A percentile compares a stretch with the other conserved stretches of the same genome.
Evolutionary conservation across 2,329 filamentous ascomycete genomes (phyloP).

Genomic region (Penicillium sp.): DNA sequence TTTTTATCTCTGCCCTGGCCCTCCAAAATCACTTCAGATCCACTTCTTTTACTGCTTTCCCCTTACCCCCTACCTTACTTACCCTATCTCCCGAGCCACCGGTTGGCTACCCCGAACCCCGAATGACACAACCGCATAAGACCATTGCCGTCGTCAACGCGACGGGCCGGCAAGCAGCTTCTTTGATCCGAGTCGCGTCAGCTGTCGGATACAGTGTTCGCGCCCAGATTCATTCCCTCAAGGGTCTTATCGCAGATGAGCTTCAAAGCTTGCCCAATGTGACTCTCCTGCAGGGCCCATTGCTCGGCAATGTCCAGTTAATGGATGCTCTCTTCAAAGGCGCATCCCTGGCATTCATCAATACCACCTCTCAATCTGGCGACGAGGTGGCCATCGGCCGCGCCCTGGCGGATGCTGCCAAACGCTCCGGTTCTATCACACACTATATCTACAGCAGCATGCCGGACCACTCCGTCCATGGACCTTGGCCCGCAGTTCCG

Average conservation of each 20-base stretch:
- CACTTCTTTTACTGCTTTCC: slow-evolving; percentile 6
- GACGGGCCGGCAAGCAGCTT: slow-evolving; percentile 92
- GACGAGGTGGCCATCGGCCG: slow-evolving; percentile 90
- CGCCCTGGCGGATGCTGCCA: slow-evolving; percentile 84
- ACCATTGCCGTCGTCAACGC: slow-evolving; percentile 95
- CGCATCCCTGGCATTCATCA: slow-evolving; percentile 90
- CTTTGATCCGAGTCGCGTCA: slow-evolving; percentile 88
- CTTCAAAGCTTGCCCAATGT: slow-evolving; percentile 80
- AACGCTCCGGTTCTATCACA: slow-evolving; percentile 71
- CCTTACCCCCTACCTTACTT: slow-evolving; percentile 10
- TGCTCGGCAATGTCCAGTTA: slow-evolving; percentile 70
- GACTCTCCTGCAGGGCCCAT: slow-evolving; percentile 64
- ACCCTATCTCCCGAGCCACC: slow-evolving; percentile 2
- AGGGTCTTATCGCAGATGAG: slow-evolving; percentile 85
- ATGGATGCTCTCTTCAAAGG: slow-evolving; percentile 79
- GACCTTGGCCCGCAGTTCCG: slow-evolving; percentile 79
- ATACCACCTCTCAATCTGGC: slow-evolving; percentile 88
- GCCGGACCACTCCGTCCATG: slow-evolving; percentile 87
- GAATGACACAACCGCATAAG: slow-evolving; percentile 58
- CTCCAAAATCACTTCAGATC: slow-evolving; percentile 13
- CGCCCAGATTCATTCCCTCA: slow-evolving; percentile 83
- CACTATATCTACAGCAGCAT: slow-evolving; percentile 97
- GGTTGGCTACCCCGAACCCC: slow-evolving; percentile 12
- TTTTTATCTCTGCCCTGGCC: slow-evolving; percentile 18
- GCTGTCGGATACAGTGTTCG: slow-evolving; percentile 92